Evolutionary conservation across 441 rosid species (phyloP).

Genomic region (Viola pubescens): DNA sequence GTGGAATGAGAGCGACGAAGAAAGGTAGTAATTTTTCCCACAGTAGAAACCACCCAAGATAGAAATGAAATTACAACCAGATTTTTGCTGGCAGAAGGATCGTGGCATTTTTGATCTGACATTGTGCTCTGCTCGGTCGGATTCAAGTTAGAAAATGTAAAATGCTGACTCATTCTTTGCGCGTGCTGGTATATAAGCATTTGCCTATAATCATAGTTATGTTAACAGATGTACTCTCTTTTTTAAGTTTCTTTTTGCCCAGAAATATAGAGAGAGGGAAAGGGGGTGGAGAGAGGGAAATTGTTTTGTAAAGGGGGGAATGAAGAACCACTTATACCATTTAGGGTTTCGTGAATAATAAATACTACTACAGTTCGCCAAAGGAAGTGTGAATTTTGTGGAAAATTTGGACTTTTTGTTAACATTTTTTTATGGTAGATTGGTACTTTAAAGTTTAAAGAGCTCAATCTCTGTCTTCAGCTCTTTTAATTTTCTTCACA

Average conservation of each 20-base stretch:
- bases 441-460: no score
- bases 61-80: conserved; percentile 4
- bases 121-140: conserved; percentile 6
- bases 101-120: conserved; percentile 8
- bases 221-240: conserved; percentile 11
- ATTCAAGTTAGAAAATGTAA: conserved; percentile 20
- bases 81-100: conserved; percentile 13
- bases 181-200: conserved; percentile 15
- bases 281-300: conserved; percentile 5
- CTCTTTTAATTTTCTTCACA: no score
- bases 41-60: conserved; percentile 11
- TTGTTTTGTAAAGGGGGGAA: conserved; percentile 27
- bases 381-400: no score
- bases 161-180: conserved; percentile 23
- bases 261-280: neutral
- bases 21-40: conserved; percentile 12
- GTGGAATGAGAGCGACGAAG: conserved; percentile 13
- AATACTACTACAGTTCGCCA: neutral
- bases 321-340: conserved; percentile 19
- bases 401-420: no score
- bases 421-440: no score
- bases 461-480: no score
- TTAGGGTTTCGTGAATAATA: conserved; percentile 9
- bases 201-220: conserved; percentile 13
- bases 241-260: neutral